Base-by-base conservation (phyloP, 2,329 filamentous ascomycete genomes). In the Penicillium sp. region DNA sequence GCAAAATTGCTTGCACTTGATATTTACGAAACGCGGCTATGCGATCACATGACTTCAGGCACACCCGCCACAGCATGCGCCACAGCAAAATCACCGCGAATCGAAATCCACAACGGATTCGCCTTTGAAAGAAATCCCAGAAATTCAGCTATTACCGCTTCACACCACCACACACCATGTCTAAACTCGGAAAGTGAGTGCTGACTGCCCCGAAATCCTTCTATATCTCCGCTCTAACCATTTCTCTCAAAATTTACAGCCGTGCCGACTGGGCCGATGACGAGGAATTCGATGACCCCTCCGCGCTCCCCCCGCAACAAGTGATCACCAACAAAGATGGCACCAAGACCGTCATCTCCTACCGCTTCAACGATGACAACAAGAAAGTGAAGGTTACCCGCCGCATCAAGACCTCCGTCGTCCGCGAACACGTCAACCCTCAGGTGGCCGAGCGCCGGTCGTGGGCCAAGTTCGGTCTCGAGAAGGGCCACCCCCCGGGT, bases 311-410 rank as follows among this genome's bases (percentile, higher is more conserved):
- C 53, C 81, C 88, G 62, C 84, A 88, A 62, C 87, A 93, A 76
- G 88, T 92, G 63, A 92, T 89, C 71, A 87, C 86, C 71, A 97
- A 98, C 83, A 95, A 96, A 78, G 93, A 98, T 73, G 93, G 95
- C 70, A 95, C 89, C 65, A 95, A 96, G 77, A 98, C 95, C 41
- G 87, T 93, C 63, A 86, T 95, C 67, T 88, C 88, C 56, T 95
- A 89, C 78, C 82, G 84, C 65, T 84, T 89, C 77, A 92, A 95
- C 77, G 93, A 98, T 61, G 82, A 92, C 56, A 88, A 88, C 74
- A 91, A 95, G 73, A 95, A 95, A 75, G 88, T 97, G 68, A 97
- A 97, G 81, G 93, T 90, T 56, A 97, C 91, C 54, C 91, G 93
- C 71, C 89, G 91, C 65, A 92, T 97, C 77, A 89, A 91, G 70